Conservation (phyloP, 176 grass and related monocot genomes). For the Urochloa ruziziensis region DNA sequence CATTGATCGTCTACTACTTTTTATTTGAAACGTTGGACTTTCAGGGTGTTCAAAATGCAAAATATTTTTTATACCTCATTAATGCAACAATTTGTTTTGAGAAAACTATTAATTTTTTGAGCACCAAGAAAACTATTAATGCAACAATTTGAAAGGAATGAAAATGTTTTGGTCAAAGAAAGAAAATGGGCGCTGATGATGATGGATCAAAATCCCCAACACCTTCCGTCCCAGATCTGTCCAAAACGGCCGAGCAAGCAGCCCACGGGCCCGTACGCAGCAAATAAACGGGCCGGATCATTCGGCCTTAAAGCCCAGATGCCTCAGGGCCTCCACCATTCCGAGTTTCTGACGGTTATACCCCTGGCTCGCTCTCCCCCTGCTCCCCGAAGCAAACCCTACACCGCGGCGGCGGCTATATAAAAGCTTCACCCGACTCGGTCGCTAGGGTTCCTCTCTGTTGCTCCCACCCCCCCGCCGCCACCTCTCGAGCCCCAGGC, state of each 20-base stretch:
- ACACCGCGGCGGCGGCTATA: constrained; percentile 24
- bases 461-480: constrained; percentile 25
- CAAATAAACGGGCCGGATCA: background rate
- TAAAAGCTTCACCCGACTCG: constrained; percentile 19
- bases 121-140: too few species aligned
- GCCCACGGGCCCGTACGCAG: background rate
- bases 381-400: constrained; percentile 26
- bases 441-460: constrained; percentile 56
- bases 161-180: too few species aligned
- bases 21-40: background rate
- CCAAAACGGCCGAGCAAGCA: background rate
- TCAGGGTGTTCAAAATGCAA: background rate
- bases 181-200: background rate
- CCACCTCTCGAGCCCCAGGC: background rate
- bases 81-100: too few species aligned
- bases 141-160: too few species aligned
- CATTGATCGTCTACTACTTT: background rate
- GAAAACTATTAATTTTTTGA: too few species aligned
- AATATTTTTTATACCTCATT: too few species aligned
- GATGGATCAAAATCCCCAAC: too few species aligned
- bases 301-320: background rate
- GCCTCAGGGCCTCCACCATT: background rate
- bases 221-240: background rate
- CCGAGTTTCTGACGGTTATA: background rate
- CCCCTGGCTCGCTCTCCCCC: background rate